These are phyloP conservation scores for Oryza nivara DNA, from an alignment of 176 grass and related monocot genomes.

Conservation along the genomic window DNA sequence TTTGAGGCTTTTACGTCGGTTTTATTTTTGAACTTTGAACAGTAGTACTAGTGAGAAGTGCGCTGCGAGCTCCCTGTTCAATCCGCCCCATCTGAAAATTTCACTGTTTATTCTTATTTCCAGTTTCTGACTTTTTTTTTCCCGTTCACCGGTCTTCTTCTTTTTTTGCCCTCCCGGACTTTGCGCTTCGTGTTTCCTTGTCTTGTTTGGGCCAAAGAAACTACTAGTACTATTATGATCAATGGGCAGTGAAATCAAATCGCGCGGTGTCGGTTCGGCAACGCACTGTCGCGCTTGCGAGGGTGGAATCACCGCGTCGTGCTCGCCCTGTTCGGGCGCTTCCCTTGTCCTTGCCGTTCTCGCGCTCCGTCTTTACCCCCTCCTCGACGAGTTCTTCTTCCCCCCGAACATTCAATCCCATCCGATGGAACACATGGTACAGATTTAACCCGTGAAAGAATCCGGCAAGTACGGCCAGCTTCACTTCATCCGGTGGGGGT, in stretches of 20 bases:
- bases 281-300: constrained; percentile 7
- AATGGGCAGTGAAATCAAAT: constrained; percentile 34
- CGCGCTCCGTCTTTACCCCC: background rate
- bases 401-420: constrained; percentile 13
- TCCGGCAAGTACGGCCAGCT: constrained; percentile 3
- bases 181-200: constrained; percentile 49
- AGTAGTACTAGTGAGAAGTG: background rate
- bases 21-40: background rate
- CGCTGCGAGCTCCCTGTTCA: background rate
- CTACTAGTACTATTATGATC: background rate
- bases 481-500: background rate
- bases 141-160: background rate
- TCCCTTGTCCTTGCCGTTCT: background rate
- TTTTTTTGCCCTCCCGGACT: constrained; percentile 32
- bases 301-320: constrained; percentile 15
- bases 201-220: constrained; percentile 33
- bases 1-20: background rate
- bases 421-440: background rate
- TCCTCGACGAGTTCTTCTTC: background rate
- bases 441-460: constrained; percentile 38
- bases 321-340: background rate
- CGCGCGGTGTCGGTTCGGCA: constrained; percentile 17
- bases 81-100: constrained; percentile 24
- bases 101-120: constrained; percentile 35
- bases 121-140: constrained; percentile 6